Evolutionary conservation across 1,284 basidiomycete species (phyloP).

Genomic region (Cryptococcus sp.): DNA sequence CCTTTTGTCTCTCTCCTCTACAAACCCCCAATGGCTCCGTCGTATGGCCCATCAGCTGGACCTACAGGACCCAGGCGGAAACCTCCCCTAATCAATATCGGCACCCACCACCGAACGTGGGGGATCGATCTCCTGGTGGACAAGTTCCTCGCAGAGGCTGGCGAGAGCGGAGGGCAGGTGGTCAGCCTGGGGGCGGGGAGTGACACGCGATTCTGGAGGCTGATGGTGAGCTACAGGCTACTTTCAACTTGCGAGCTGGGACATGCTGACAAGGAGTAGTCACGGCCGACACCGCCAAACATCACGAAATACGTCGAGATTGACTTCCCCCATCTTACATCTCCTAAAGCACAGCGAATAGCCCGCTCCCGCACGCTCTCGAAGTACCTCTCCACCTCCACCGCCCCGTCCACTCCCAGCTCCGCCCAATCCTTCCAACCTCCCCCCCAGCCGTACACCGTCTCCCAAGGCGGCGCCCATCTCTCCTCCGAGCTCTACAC

Average conservation of each 20-base stretch:
- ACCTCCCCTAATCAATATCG: slow-evolving; percentile 88
- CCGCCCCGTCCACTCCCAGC: not conserved
- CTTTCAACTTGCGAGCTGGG: no score
- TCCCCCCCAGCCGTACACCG: slow-evolving; percentile 20
- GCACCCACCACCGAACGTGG: slow-evolving; percentile 80
- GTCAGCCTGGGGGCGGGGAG: slow-evolving; percentile 88
- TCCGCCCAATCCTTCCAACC: not conserved
- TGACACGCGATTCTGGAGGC: slow-evolving; percentile 88
- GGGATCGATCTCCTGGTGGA: slow-evolving; percentile 77
- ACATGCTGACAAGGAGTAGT: slow-evolving; percentile 5
- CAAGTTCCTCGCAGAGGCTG: slow-evolving; percentile 59
- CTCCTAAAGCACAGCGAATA: slow-evolving; percentile 77
- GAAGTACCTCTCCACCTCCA: not conserved
- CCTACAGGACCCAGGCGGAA: slow-evolving; percentile 15
- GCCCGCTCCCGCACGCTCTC: slow-evolving; percentile 62
- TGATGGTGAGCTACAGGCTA: slow-evolving; percentile 59
- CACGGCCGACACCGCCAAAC: slow-evolving; percentile 6
- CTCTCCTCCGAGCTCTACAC: slow-evolving; percentile 66
- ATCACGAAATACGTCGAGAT: slow-evolving; percentile 70
- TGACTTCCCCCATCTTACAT: slow-evolving; percentile 82
- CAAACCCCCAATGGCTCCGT: slow-evolving; percentile 45
- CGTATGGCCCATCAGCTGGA: not conserved
- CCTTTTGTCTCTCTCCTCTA: slow-evolving; percentile 62
- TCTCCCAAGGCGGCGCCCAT: slow-evolving; percentile 62
- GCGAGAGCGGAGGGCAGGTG: slow-evolving; percentile 60